Base-by-base conservation (phyloP, 2,329 filamentous ascomycete species). In the Colletotrichum costaricense region DNA sequence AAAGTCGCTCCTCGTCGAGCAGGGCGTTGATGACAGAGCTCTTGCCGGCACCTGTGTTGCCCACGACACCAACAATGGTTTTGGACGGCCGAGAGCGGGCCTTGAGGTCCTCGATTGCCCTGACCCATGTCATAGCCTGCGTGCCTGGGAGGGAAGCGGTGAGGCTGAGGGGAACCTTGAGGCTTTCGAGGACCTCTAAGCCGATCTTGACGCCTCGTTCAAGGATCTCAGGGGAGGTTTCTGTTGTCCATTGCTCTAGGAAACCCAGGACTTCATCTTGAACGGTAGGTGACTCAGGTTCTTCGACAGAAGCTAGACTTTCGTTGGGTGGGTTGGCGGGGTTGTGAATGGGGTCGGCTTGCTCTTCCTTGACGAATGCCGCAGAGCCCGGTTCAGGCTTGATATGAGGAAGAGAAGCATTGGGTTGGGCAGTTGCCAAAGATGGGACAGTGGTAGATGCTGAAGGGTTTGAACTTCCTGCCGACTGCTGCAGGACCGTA, bases 1-100 rank as follows among this genome's bases (percentile, higher is more conserved):
- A 69, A 24, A 85, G 76, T 85, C 84, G 84, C 75, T 92, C 89
- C 76, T 92, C 88, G 35, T 92, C 89, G 0, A 92, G 82, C 56
- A 93, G 77, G 0, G 90, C 90, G 77, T 93, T 93, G 78, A 93
- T 91, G 0, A 92, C 83, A 2, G 88, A 90, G 24, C 86, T 89
- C 77, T 93, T 93, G 0, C 91, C 91, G 1, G 88, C 87, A 0
- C 90, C 90, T 0, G 91, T 93, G 65, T 87, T 89, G 2, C 90
- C 90, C 4, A 91, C 86, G 1, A 93, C 87, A 6, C 90, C 90
- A n/a, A 92, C 83, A 0, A 92, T 82, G 1, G 69, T 63, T 33
- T 67, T 67, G 30, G 62, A 38, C 16, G 72, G 56, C 85, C 85
- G 33, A 79, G 81, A 3, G 77, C 76, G 28, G 80, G 81, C 5